Base-by-base conservation (phyloP, 108 stramenopile genomes). In the Fragilaria radians region DNA sequence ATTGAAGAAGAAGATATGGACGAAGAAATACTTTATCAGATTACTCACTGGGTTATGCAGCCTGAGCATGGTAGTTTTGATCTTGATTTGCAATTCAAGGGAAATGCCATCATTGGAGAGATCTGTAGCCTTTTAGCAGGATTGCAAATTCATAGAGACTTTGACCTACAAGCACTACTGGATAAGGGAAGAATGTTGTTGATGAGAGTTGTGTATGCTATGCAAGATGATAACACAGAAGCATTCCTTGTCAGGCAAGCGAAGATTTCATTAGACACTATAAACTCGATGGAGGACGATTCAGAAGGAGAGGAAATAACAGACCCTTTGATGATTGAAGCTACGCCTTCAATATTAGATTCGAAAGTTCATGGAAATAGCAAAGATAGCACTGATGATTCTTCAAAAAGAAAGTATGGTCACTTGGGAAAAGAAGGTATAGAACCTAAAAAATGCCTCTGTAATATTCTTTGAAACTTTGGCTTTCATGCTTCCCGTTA, bases 101-200 rank as follows among this genome's bases (percentile, higher is more conserved):
- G 64, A 11, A 57, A 70, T 48, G 57, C 62, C 1, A 25, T 57
- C 14, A 70, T 70, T 51, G 69, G 69, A 3, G 69, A 70, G 28
- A 25, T 70, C n/a, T 70, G 69, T 29, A 42, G 36, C 36, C 36
- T 42, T 7, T 42, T 42, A 14, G 36, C 36, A 11, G 11, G 36
- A 42, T 11, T 42, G 11, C 7, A 42, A 14, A 11, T 7, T 14
- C 36, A 42, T 42, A 42, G 11, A 11, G 14, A 7, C 36, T 7
- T 11, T 42, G 36, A 42, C 14, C 14, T 42, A 7, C 36, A 42
- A 42, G 36, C 36, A 42, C 36, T 42, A 11, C 7, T 42, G 36
- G 36, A 42, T 11, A 7, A 14, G 14, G 36, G 36, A 11, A 7
- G 36, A 11, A 42, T 42, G 14, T 7, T 42, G 36, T 42, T 42